Evolutionary conservation across 2,329 filamentous ascomycete species (phyloP), one percentile per base, ranked within the genome.

Genomic region (Fusarium metavorans): DNA sequence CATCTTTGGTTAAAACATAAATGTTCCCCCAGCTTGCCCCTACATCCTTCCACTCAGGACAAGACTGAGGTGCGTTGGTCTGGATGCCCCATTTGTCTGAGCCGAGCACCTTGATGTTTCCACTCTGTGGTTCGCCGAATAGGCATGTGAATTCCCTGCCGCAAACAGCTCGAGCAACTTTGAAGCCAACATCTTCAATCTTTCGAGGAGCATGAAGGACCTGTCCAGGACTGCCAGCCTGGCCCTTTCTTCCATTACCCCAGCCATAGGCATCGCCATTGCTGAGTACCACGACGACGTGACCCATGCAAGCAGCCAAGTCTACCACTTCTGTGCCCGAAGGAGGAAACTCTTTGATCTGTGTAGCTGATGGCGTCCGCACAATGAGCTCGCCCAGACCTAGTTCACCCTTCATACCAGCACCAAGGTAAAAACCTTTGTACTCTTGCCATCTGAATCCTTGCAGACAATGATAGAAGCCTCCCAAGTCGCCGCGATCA

Each of bases 71-170:
- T 5, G 90, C 89, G 20, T 82, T 81, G 50, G 89, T 91, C 79
- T 85, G 86, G 61, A 95, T 84, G 2, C 86, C 86, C 88, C 92
- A 95, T 81, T 95, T 96, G 80, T 95, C 90, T 32, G 91, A 89
- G 1, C 96, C 96, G 2, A 98, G 81, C 6, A 98, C 84, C 5
- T 84, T 74, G 61, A 95, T 85, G 34, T 91, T 83, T 4, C 93
- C 93, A n/a, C 83, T 83, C 0, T 83, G 83, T 2, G 87, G 81
- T 5, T 85, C 82, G 6, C 88, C 88, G 43, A 94, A 87, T 6
- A 98, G 81, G 78, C 92, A 94, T 1, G 95, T 97, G 78, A 97
- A 96, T 71, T 98, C 94, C 71, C 94, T 91, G 10, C 95, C 95
- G 81, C 95, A 97, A 0, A 93, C 91, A 1, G 90, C 94, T 72